Conservation (phyloP, 225 moss, liverwort and hornwort species). For the Pseudisothecium myosuroides region DNA sequence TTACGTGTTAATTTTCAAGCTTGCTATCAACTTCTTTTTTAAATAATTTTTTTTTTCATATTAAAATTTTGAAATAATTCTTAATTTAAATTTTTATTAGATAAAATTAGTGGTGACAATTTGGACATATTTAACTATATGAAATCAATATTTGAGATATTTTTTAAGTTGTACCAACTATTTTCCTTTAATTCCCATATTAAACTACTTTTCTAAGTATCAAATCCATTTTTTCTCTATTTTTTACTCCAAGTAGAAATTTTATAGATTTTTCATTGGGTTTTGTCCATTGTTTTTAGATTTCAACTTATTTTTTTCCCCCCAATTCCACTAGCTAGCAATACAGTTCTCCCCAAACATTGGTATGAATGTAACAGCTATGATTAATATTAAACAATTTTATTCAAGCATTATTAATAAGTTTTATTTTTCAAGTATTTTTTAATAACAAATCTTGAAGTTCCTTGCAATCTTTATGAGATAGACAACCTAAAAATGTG, state of each 20-base stretch:
- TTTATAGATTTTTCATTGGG: background rate
- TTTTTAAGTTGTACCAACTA: background rate
- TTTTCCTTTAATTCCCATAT: background rate
- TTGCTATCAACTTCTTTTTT: too few species aligned
- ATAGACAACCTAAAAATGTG: too few species aligned
- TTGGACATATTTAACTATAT: background rate
- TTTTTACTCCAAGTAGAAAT: background rate
- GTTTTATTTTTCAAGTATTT: background rate
- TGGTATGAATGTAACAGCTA: background rate
- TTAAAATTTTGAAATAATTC: background rate
- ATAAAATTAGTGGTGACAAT: background rate
- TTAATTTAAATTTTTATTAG: too few species aligned
- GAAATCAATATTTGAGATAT: fast-evolving
- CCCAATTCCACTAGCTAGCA: background rate
- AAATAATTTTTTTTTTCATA: background rate
- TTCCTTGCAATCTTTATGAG: background rate
- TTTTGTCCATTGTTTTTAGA: background rate
- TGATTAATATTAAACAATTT: background rate
- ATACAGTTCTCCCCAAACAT: fast-evolving
- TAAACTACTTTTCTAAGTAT: too few species aligned
- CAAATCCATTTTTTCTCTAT: background rate
- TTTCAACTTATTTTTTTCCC: background rate
- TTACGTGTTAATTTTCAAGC: background rate
- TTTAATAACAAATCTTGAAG: background rate
- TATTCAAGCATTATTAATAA: background rate